Evolutionary conservation across 306 rosid species (phyloP).

Genomic region (Cucumis melo): DNA sequence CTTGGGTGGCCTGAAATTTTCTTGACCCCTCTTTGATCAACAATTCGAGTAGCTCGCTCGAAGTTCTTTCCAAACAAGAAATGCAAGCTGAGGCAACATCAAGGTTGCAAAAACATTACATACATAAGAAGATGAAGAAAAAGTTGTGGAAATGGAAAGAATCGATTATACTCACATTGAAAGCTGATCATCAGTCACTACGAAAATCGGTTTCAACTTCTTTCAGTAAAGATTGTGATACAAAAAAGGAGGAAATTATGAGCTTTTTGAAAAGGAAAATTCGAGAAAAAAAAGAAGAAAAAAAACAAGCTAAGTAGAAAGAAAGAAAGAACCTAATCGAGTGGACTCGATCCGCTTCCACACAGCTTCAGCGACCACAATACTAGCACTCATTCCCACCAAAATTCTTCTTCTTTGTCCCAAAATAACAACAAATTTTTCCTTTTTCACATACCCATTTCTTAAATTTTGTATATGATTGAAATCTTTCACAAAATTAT

Average conservation of each 20-base stretch:
- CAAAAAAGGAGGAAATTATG: background rate
- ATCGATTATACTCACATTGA: constrained; percentile 29
- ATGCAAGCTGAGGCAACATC: constrained; percentile 38
- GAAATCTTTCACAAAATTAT: too few species aligned
- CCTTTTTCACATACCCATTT: too few species aligned
- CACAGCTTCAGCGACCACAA: constrained; percentile 27
- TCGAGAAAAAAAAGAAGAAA: too few species aligned
- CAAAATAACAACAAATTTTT: too few species aligned
- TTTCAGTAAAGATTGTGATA: background rate
- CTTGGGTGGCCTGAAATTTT: constrained; percentile 56
- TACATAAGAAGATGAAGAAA: background rate
- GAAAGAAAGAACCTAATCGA: constrained; percentile 15
- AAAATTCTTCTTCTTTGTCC: background rate
- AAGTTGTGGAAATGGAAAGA: background rate
- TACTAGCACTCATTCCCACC: constrained; percentile 19
- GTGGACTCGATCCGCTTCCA: constrained; percentile 34
- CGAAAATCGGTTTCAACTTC: background rate
- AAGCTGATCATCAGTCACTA: constrained; percentile 38
- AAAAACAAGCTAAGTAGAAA: background rate
- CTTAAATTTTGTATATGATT: too few species aligned
- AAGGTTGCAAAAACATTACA: background rate
- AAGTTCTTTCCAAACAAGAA: constrained; percentile 88
- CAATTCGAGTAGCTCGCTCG: constrained; percentile 75
- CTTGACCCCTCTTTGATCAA: constrained; percentile 79
- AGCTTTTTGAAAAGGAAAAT: too few species aligned